Conservation (phyloP, 2,329 filamentous ascomycete genomes). For the Claviceps sp. region DNA sequence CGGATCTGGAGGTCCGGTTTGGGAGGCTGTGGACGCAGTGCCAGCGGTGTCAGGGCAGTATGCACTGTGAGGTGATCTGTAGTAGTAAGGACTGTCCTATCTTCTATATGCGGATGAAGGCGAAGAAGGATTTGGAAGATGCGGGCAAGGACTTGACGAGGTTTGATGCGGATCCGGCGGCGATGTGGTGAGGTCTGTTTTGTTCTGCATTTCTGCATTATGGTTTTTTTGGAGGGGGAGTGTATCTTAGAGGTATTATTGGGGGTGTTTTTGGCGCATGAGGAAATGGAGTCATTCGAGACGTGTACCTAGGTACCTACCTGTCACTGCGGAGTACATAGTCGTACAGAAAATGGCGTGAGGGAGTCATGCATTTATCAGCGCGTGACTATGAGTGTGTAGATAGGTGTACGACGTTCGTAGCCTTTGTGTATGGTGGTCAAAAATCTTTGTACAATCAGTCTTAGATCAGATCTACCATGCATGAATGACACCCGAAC, state of each 20-base stretch:
- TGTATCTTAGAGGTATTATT: neutral
- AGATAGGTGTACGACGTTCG: no score
- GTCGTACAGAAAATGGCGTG: no score
- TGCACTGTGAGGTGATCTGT: slow-evolving; percentile 98
- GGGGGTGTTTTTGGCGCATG: neutral
- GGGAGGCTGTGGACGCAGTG: slow-evolving; percentile 24
- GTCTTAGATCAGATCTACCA: no score
- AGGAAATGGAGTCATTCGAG: no score
- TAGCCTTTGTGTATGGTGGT: no score
- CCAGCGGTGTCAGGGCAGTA: slow-evolving; percentile 36
- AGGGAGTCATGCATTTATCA: no score
- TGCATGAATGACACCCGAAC: no score
- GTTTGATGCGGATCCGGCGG: slow-evolving; percentile 76
- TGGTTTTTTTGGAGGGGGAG: neutral
- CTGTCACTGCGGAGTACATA: no score
- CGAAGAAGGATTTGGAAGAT: slow-evolving; percentile 97
- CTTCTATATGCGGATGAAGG: slow-evolving; percentile 99
- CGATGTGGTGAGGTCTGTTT: slow-evolving; percentile 33
- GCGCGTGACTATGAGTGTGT: no score
- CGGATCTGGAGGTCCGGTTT: slow-evolving; percentile 86
- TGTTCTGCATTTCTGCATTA: neutral
- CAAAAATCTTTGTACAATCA: no score
- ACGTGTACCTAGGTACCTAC: no score
- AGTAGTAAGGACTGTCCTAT: slow-evolving; percentile 41
- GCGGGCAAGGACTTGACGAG: slow-evolving; percentile 76